Evolutionary conservation across 2,329 filamentous ascomycete species (phyloP), one percentile per base, ranked within the genome.

Genomic region (Penicillium sp.): DNA sequence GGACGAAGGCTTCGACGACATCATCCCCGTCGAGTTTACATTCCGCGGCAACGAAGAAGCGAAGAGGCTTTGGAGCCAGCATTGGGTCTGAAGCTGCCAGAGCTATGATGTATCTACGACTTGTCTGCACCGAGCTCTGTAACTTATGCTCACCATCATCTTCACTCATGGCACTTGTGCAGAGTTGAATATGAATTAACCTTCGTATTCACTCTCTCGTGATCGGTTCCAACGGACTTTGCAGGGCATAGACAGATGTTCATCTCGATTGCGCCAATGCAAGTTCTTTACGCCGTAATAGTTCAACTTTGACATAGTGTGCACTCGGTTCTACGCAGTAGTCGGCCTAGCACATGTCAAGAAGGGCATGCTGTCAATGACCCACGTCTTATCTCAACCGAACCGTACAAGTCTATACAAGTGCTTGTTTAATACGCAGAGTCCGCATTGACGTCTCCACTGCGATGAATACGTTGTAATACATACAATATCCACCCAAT

Each of bases 1-100:
- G 1, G 77, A 80, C 11, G 93, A 99, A 71, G 92, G 92, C 0
- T 96, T 96, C 62, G 75, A 86, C 55, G 89, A 96, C 58, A 81
- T 99, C 30, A 76, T 81, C 1, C 80, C 82, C 46, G 74, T 95
- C 0, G 80, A 87, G 28, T 99, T 99, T 63, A 64, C 77, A 66
- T 92, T 93, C 64, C 75, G 80, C 35, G 89, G 89, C 0, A 80
- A 77, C 1, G 78, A 82, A 43, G 81, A 86, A 29, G 83, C 89
- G 57, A 84, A 83, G 63, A 73, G 74, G 30, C 71, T 88, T 37
- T 96, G 91, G 90, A 79, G 76, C 4, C 81, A 80, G 60, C 91
- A 89, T 64, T 96, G 89, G 89, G 74, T 82, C 41, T 90, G 64
- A 71, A 39, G 13, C 22, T 19, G 18, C n/a, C 16, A 19, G 3